A percentile compares a stretch with the other conserved stretches of the same genome.
phyloP scores from a whole-genome alignment of 768 basidiomycete genomes.

The Pulveroboletus ravenelii region DNA sequence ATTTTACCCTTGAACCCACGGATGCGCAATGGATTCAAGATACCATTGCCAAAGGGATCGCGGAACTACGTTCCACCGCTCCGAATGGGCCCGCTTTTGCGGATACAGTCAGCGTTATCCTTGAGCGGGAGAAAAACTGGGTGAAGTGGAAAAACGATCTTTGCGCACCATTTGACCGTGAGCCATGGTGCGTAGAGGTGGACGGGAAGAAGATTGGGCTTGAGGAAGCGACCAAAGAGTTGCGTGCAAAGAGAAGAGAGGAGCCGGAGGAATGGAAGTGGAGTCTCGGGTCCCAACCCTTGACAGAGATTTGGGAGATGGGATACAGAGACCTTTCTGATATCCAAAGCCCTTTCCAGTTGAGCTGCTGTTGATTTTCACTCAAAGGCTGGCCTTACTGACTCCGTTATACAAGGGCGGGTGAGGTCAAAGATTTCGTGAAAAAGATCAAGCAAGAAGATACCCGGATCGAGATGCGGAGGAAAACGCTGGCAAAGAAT shows the following conservation, averaged over 20 bases:
- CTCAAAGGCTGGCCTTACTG: background rate
- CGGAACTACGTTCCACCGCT: conserved; percentile 65
- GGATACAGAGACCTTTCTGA: conserved; percentile 64
- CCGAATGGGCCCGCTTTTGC: conserved; percentile 75
- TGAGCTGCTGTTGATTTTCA: conserved; percentile 25
- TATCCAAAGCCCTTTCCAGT: conserved; percentile 66
- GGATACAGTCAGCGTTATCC: conserved; percentile 64
- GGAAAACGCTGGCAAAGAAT: conserved; percentile 35
- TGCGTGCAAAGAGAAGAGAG: conserved; percentile 51
- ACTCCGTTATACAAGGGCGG: conserved; percentile 42
- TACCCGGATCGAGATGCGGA: conserved; percentile 50
- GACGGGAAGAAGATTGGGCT: conserved; percentile 49
- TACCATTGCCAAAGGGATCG: conserved; percentile 48
- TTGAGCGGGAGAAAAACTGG: conserved; percentile 88
- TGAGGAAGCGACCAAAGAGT: conserved; percentile 54
- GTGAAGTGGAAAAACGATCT: conserved; percentile 84
- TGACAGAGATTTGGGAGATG: conserved; percentile 83
- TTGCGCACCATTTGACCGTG: conserved; percentile 75
- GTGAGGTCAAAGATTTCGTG: conserved; percentile 70
- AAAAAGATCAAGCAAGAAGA: conserved; percentile 69
- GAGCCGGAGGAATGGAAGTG: conserved; percentile 60
- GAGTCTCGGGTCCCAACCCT: conserved; percentile 59
- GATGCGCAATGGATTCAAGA: conserved; percentile 79
- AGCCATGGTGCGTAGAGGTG: conserved; percentile 51
- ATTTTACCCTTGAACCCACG: conserved; percentile 64